Evolutionary conservation across 345 rosid species (phyloP).

Genomic region (Turnera subulata): DNA sequence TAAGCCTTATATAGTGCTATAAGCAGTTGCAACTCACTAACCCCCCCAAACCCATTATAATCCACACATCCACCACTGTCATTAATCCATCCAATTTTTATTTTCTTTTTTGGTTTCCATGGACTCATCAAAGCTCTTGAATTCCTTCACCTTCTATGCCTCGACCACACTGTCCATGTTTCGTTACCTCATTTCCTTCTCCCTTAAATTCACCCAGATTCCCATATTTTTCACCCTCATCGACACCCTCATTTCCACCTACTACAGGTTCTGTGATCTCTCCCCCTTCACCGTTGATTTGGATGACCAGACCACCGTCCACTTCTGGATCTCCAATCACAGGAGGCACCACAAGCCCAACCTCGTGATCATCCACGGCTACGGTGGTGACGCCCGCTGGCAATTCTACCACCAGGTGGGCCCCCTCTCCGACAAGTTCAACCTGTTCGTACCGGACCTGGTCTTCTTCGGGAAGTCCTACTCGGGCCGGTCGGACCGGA

Average conservation of each 20-base stretch:
- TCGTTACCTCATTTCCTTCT: neutral
- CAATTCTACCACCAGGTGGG: conserved; percentile 59
- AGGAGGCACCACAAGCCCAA: conserved; percentile 30
- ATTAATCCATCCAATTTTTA: no score
- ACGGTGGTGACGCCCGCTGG: conserved; percentile 65
- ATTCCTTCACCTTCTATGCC: conserved; percentile 10
- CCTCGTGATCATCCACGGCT: conserved; percentile 70
- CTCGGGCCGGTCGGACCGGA: conserved; percentile 36
- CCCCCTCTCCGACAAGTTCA: conserved; percentile 46
- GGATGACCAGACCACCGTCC: conserved; percentile 55
- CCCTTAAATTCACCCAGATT: neutral
- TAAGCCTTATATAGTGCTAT: no score
- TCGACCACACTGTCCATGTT: conserved; percentile 7
- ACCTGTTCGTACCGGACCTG: conserved; percentile 61
- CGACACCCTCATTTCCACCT: conserved; percentile 39
- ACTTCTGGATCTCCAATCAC: conserved; percentile 57
- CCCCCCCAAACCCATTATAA: no score
- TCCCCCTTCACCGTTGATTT: conserved; percentile 51
- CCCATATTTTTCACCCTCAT: conserved; percentile 35
- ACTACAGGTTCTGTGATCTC: conserved; percentile 47
- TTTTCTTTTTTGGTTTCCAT: neutral
- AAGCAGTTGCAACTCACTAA: no score
- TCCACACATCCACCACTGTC: no score
- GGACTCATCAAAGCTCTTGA: conserved; percentile 10
- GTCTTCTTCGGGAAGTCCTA: conserved; percentile 59